Conservation (phyloP, 2,329 filamentous ascomycete genomes). For the Chrysosporium keratinophilum region DNA sequence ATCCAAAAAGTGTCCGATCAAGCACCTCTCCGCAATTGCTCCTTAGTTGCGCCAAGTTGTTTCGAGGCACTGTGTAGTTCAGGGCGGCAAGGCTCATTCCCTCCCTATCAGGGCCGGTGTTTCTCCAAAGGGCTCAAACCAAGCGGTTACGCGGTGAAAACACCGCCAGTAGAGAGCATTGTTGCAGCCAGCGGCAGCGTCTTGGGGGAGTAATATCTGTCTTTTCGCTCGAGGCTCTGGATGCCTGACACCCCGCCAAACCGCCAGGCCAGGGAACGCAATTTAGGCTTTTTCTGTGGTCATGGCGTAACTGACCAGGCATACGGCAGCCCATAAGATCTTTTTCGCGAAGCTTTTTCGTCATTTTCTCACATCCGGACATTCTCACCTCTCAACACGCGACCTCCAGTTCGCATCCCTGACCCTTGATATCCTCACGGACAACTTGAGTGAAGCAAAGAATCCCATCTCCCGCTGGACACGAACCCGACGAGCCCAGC, state of each 20-base stretch:
- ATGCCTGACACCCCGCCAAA: constrained; percentile 1
- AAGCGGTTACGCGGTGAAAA: no score
- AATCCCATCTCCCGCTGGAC: not conserved
- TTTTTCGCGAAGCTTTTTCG: constrained; percentile 20
- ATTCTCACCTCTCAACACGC: constrained; percentile 12
- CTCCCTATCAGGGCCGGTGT: no score
- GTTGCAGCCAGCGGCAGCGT: not conserved
- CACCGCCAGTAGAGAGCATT: not conserved
- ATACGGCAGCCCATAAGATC: constrained; percentile 5
- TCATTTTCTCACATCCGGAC: constrained; percentile 15
- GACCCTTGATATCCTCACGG: not conserved
- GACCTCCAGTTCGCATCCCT: constrained; percentile 5
- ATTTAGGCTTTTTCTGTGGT: constrained; percentile 7
- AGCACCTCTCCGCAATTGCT: no score
- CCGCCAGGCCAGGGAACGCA: not conserved
- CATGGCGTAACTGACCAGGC: constrained; percentile 3
- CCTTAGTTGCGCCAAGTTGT: no score
- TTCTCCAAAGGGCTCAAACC: no score
- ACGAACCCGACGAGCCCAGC: not conserved
- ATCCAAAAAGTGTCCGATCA: no score
- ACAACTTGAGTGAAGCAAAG: not conserved
- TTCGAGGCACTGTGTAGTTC: no score
- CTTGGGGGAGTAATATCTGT: not conserved
- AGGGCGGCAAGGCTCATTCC: no score
- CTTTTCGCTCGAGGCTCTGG: not conserved